phyloP scores from a whole-genome alignment of 2,329 filamentous ascomycete species.

The Chrysoporthe austroafricana region DNA sequence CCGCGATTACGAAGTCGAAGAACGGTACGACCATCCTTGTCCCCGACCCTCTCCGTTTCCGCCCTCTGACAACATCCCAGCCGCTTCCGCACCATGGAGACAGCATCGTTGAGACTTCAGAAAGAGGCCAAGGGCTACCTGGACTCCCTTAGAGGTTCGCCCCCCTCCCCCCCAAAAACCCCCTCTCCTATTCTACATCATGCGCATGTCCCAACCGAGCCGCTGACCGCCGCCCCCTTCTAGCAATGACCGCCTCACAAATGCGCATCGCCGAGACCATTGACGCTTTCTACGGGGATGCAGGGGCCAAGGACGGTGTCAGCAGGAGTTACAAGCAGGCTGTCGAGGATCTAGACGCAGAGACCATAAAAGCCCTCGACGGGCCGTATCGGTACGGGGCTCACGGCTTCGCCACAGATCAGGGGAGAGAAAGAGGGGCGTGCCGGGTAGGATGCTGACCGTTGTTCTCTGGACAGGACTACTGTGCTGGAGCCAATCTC shows the following conservation, averaged over 20 bases:
- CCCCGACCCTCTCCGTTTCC: not conserved
- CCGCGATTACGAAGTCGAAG: constrained; percentile 97
- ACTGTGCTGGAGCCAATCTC: constrained; percentile 96
- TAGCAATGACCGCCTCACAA: constrained; percentile 97
- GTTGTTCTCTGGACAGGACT: constrained; percentile 53
- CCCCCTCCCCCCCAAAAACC: not conserved
- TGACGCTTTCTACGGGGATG: constrained; percentile 97
- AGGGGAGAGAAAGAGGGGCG: not conserved
- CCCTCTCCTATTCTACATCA: not conserved
- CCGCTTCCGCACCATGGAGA: constrained; percentile 96
- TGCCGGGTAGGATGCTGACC: constrained; percentile 28
- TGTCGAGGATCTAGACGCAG: constrained; percentile 94
- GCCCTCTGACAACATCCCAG: constrained; percentile 47
- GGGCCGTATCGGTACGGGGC: constrained; percentile 78
- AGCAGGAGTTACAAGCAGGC: constrained; percentile 98
- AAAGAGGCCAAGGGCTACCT: constrained; percentile 98
- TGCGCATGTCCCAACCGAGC: not conserved
- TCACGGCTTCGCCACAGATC: not conserved
- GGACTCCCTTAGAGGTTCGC: constrained; percentile 83
- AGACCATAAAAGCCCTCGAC: constrained; percentile 97
- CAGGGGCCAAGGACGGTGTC: constrained; percentile 91
- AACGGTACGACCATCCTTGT: constrained; percentile 59
- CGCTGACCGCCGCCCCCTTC: not conserved
- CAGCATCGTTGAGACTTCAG: constrained; percentile 86
- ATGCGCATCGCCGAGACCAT: constrained; percentile 99